Conservation (phyloP, 2,329 filamentous ascomycete genomes). For the Kalaharituber pfeilii region DNA sequence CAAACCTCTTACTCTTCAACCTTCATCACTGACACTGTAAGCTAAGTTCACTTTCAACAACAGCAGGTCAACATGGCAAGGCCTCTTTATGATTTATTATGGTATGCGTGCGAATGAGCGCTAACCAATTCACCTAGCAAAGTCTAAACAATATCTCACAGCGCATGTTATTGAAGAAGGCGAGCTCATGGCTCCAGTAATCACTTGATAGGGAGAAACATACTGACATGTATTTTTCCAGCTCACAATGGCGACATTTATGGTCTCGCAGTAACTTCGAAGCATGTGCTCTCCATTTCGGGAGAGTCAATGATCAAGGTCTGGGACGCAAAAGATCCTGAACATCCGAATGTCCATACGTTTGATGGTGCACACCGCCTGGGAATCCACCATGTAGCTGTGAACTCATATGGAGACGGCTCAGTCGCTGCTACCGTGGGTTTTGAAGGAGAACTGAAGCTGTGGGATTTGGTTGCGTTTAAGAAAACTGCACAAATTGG, state of each 20-base stretch:
- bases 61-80: too few species aligned
- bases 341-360: constrained; percentile 63
- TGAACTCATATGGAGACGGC: constrained; percentile 48
- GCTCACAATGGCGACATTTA: constrained; percentile 76
- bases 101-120: too few species aligned
- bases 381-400: constrained; percentile 77
- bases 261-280: constrained; percentile 57
- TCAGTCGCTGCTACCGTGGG: constrained; percentile 59
- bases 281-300: constrained; percentile 61
- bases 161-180: constrained; percentile 79
- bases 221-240: constrained; percentile 26
- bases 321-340: constrained; percentile 52
- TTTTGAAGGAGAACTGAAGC: constrained; percentile 72
- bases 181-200: constrained; percentile 27
- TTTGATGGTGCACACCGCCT: constrained; percentile 66
- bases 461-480: constrained; percentile 51
- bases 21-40: too few species aligned
- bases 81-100: too few species aligned
- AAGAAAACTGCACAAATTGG: constrained; percentile 42
- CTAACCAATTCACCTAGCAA: neutral
- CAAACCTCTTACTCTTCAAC: too few species aligned
- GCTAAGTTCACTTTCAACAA: too few species aligned
- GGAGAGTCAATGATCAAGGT: constrained; percentile 69
- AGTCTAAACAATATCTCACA: constrained; percentile 98
- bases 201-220: neutral